These are phyloP conservation scores for Arabis alpina DNA, from an alignment of 345 rosid genomes.

Conservation along the genomic window DNA sequence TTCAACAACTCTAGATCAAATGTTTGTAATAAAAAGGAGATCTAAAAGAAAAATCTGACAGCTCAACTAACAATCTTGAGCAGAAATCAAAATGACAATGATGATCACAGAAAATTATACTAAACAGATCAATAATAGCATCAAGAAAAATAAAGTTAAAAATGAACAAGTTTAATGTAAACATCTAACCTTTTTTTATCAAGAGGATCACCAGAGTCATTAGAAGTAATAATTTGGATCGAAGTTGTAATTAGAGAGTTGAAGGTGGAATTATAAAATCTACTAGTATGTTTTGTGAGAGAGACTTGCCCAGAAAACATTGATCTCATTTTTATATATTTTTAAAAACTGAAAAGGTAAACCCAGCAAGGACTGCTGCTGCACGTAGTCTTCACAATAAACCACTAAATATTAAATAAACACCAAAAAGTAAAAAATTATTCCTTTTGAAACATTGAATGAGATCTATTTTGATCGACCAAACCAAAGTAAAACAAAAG, in stretches of 20 bases:
- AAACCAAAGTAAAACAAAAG: neutral
- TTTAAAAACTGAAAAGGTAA: neutral
- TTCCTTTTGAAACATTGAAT: slow-evolving; percentile 30
- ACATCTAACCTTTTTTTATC: slow-evolving; percentile 30
- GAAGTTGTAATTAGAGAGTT: slow-evolving; percentile 14
- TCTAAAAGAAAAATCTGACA: slow-evolving; percentile 32
- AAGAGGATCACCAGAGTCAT: slow-evolving; percentile 31
- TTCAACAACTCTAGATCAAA: neutral
- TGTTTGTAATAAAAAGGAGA: slow-evolving; percentile 27
- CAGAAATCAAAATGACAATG: slow-evolving; percentile 12
- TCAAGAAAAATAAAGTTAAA: slow-evolving; percentile 16
- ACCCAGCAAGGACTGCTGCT: slow-evolving; percentile 49
- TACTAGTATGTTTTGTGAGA: slow-evolving; percentile 12
- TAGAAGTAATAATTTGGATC: slow-evolving; percentile 19
- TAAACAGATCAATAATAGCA: slow-evolving; percentile 4
- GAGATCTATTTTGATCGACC: slow-evolving; percentile 29
- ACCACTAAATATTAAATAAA: slow-evolving; percentile 5
- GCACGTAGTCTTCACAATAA: slow-evolving; percentile 45
- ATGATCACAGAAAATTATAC: neutral
- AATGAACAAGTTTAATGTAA: neutral
- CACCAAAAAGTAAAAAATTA: neutral
- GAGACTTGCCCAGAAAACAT: slow-evolving; percentile 40
- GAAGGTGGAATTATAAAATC: slow-evolving; percentile 23
- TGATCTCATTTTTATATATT: slow-evolving; percentile 26
- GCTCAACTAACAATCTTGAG: slow-evolving; percentile 26